Evolutionary conservation across 1,284 basidiomycete species (phyloP).

Genomic region (Afroboletus lepidellus): DNA sequence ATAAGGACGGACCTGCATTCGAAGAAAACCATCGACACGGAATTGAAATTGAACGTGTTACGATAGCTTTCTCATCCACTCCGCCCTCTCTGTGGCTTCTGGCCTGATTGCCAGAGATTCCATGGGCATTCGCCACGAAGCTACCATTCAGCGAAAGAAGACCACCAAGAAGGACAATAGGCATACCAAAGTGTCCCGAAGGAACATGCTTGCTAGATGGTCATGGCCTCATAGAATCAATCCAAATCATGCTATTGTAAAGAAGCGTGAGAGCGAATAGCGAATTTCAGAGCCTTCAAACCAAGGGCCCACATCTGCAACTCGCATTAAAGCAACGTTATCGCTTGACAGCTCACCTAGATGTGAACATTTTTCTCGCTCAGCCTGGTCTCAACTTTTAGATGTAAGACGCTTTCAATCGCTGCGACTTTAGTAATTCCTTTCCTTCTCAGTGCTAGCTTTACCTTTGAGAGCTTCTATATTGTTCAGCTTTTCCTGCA

Average conservation of each 20-base stretch:
- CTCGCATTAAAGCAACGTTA: no score
- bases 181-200: constrained; percentile 18
- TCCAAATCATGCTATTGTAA: background rate
- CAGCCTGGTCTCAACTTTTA: no score
- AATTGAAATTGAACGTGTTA: background rate
- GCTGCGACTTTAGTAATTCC: background rate
- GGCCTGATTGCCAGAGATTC: background rate
- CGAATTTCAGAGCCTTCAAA: constrained; percentile 16
- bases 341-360: no score
- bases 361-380: no score
- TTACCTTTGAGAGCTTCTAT: background rate
- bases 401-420: constrained; percentile 18
- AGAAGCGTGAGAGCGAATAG: constrained; percentile 15
- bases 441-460: background rate
- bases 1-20: background rate
- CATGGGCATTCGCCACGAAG: background rate
- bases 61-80: background rate
- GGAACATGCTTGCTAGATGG: constrained; percentile 18
- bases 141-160: background rate
- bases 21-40: background rate
- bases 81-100: background rate
- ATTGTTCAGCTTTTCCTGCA: background rate
- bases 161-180: background rate
- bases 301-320: constrained; percentile 17
- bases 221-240: constrained; percentile 14